Percentiles rank a stretch among this genome's conserved stretches.
These are phyloP conservation scores for Quercus lobata DNA, from an alignment of 331 rosid genomes.

Conservation along the genomic window DNA sequence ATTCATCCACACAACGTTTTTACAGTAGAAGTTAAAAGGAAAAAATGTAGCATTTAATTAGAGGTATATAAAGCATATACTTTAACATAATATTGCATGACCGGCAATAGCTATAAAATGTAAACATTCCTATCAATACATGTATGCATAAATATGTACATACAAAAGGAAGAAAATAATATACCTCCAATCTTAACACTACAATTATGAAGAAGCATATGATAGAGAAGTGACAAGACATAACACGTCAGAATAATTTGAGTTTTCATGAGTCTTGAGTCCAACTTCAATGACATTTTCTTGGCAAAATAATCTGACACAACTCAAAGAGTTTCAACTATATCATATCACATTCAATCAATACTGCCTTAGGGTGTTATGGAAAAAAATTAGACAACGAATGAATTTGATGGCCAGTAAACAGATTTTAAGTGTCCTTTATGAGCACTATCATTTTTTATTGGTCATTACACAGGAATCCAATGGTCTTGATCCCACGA, in stretches of 20 bases:
- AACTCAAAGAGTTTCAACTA: not conserved
- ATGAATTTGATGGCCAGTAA: not conserved
- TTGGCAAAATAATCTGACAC: not conserved
- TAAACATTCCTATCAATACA: not conserved
- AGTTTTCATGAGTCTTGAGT: not conserved
- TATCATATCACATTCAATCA: not conserved
- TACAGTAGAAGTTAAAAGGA: not conserved
- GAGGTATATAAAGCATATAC: not conserved
- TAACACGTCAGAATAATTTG: not conserved
- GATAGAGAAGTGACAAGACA: not conserved
- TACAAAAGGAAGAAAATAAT: not conserved
- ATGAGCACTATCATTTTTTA: too few species aligned
- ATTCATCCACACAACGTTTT: not conserved
- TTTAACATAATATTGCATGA: not conserved
- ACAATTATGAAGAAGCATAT: not conserved
- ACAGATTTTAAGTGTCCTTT: not conserved
- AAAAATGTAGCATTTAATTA: not conserved
- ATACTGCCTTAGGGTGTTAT: not conserved
- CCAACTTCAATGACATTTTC: not conserved
- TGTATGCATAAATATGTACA: not conserved
- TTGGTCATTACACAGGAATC: too few species aligned
- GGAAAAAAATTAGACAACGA: not conserved
- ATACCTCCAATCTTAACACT: not conserved
- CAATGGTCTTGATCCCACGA: too few species aligned
- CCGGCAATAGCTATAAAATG: not conserved